Conservation (phyloP, 2,329 filamentous ascomycete species). For the Diaporthe sp. region DNA sequence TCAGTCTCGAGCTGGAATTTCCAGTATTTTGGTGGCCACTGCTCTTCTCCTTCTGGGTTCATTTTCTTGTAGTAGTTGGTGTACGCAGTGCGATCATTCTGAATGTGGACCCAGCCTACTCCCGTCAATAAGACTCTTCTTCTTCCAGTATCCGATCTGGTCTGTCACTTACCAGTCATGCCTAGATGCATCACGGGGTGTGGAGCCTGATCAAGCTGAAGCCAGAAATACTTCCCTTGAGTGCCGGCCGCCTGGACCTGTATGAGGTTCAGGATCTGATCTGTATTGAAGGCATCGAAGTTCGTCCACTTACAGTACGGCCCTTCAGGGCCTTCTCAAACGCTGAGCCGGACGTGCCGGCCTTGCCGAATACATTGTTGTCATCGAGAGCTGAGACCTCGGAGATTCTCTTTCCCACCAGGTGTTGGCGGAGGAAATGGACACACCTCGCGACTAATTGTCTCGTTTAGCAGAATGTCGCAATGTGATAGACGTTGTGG, state of each 20-base stretch:
- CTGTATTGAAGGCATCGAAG: not conserved
- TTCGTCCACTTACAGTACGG: conserved; percentile 64
- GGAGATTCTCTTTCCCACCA: conserved; percentile 85
- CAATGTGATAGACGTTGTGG: not conserved
- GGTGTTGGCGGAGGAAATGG: conserved; percentile 82
- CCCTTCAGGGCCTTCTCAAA: conserved; percentile 81
- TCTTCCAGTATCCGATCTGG: not conserved
- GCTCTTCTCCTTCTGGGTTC: conserved; percentile 64
- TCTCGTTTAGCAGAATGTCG: not conserved
- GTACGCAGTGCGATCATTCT: conserved; percentile 80
- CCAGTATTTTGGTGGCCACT: conserved; percentile 91
- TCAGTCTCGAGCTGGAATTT: conserved; percentile 83
- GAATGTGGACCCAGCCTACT: conserved; percentile 86
- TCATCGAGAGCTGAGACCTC: conserved; percentile 81
- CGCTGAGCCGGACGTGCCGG: conserved; percentile 79
- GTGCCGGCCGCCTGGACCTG: conserved; percentile 75
- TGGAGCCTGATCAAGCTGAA: conserved; percentile 77
- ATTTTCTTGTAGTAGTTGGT: conserved; percentile 84
- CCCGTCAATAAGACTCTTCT: conserved; percentile 56
- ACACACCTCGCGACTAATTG: conserved; percentile 80
- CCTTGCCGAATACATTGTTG: conserved; percentile 89
- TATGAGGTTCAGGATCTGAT: not conserved
- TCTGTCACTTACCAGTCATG: conserved; percentile 63
- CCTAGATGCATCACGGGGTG: conserved; percentile 93
- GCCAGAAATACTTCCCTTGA: conserved; percentile 98